Percentiles rank a stretch among this genome's conserved stretches.
These are phyloP conservation scores for Neoboletus magnificus DNA, from an alignment of 768 basidiomycete species.

Conservation along the genomic window DNA sequence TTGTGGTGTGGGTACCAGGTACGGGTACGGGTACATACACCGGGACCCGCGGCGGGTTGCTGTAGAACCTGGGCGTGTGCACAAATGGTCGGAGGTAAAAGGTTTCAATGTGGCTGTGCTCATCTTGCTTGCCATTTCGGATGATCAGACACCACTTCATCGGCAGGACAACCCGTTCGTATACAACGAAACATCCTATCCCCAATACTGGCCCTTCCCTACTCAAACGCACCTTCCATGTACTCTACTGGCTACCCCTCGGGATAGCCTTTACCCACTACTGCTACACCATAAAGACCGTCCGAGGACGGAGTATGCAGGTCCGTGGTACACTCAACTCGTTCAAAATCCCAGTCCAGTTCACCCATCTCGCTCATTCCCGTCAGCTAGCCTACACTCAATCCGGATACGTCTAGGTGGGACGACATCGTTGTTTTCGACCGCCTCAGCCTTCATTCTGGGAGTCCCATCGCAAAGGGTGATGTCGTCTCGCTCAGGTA, in stretches of 20 bases:
- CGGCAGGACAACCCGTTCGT: background rate
- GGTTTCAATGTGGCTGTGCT: too few relatives aligned
- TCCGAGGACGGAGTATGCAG: conserved; percentile 74
- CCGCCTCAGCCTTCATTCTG: conserved; percentile 40
- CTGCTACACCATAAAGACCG: conserved; percentile 49
- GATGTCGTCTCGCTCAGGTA: conserved; percentile 67
- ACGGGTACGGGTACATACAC: too few relatives aligned
- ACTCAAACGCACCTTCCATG: conserved; percentile 7
- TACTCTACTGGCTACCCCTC: conserved; percentile 59
- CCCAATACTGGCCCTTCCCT: background rate
- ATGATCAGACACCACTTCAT: background rate
- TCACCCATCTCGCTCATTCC: background rate
- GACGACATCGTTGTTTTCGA: conserved; percentile 68
- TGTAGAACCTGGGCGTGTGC: too few relatives aligned
- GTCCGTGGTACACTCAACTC: conserved; percentile 30
- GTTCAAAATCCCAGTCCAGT: conserved; percentile 2
- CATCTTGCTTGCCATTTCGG: background rate
- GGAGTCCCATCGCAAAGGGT: conserved; percentile 43
- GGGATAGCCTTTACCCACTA: conserved; percentile 47
- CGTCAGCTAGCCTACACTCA: conserved; percentile 65
- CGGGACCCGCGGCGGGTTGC: too few relatives aligned
- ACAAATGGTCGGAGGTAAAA: too few relatives aligned
- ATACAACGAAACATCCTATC: background rate
- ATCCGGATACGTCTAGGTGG: conserved; percentile 62
- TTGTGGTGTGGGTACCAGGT: too few relatives aligned